Percentiles rank a stretch among this genome's conserved stretches.
These are phyloP conservation scores for Suillus plorans DNA, from an alignment of 768 basidiomycete genomes.

Conservation along the genomic window DNA sequence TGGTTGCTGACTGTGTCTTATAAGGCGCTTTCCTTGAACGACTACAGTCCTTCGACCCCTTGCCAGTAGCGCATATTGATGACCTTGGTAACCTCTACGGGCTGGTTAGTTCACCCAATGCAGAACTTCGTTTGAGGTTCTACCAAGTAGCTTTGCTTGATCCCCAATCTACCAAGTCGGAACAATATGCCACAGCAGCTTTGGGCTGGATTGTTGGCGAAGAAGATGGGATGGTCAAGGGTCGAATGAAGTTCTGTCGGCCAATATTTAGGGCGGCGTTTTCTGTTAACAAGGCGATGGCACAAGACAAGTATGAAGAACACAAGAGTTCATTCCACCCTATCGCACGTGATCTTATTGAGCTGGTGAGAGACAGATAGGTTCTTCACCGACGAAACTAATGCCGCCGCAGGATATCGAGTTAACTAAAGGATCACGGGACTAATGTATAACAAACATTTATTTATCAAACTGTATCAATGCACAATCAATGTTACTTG, in stretches of 20 bases:
- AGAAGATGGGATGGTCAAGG: conserved; percentile 60
- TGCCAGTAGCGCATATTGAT: conserved; percentile 58
- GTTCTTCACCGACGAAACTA: neutral
- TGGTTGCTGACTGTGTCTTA: neutral
- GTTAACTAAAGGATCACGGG: neutral
- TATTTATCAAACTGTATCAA: conserved; percentile 7
- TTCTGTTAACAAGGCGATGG: conserved; percentile 53
- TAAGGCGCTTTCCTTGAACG: conserved; percentile 84
- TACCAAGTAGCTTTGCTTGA: conserved; percentile 68
- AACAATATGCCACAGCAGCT: conserved; percentile 50
- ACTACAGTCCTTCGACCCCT: conserved; percentile 58
- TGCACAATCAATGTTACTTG: conserved; percentile 43
- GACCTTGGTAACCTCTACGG: conserved; percentile 57
- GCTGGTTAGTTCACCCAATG: conserved; percentile 55
- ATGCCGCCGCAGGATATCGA: neutral
- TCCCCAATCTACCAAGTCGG: conserved; percentile 45
- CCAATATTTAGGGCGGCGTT: conserved; percentile 58
- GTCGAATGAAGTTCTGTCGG: conserved; percentile 85
- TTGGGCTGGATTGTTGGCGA: conserved; percentile 68
- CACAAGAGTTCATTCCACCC: conserved; percentile 67
- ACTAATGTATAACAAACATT: neutral
- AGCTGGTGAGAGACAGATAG: conserved; percentile 50
- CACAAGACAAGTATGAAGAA: conserved; percentile 47
- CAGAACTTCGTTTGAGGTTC: conserved; percentile 77
- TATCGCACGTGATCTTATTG: conserved; percentile 71